phyloP scores from a whole-genome alignment of 116 monocot genomes.

The Dioscorea cayenensis region DNA sequence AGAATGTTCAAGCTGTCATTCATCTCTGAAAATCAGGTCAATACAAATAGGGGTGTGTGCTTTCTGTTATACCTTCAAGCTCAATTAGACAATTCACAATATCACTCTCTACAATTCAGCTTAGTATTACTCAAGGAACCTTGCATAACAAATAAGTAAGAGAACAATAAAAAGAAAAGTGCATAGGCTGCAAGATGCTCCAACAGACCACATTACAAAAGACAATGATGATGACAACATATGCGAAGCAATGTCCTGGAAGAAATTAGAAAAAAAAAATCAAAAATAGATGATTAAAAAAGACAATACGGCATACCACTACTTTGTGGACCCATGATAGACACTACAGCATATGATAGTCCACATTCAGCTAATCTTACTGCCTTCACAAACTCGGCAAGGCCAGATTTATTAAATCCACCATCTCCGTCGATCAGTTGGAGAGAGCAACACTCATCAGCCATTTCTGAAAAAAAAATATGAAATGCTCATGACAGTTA shows the following conservation, averaged over 20 bases:
- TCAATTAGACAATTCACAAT: too few species aligned
- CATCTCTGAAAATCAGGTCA: too few species aligned
- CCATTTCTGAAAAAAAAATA: slow-evolving; percentile 48
- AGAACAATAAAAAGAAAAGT: too few species aligned
- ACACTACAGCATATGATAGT: slow-evolving; percentile 92
- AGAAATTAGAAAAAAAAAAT: neutral
- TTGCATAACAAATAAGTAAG: too few species aligned
- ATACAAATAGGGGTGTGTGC: too few species aligned
- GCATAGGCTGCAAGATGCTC: too few species aligned
- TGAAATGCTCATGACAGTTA: neutral
- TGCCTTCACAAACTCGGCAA: slow-evolving; percentile 55
- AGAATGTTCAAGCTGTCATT: too few species aligned
- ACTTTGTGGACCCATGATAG: slow-evolving; percentile 96
- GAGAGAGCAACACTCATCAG: slow-evolving; percentile 35
- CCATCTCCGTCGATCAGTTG: slow-evolving; percentile 84
- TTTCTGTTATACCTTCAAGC: too few species aligned
- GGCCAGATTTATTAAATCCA: slow-evolving; percentile 51
- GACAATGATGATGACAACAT: too few species aligned
- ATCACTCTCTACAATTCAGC: too few species aligned
- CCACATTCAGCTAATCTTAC: slow-evolving; percentile 69
- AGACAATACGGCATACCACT: slow-evolving; percentile 54
- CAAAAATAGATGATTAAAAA: neutral
- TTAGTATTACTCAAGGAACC: too few species aligned
- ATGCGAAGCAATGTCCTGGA: neutral
- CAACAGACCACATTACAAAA: slow-evolving; percentile 1